Base-by-base conservation (phyloP, 345 rosid genomes). In the Leavenworthia alabamica region DNA sequence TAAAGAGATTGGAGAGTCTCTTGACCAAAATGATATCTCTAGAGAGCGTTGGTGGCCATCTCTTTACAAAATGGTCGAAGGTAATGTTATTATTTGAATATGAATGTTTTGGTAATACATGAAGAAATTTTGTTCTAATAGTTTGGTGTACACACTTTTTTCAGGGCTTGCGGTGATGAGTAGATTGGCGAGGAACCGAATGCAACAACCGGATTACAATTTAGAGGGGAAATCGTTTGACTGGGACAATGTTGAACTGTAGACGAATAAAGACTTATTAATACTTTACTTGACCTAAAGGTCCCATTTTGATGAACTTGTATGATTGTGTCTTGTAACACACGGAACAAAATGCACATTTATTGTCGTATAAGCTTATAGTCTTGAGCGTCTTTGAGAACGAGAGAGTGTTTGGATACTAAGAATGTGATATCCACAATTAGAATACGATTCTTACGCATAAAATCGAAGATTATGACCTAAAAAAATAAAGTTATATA, bases 1-100 rank as follows among this genome's bases (percentile, higher is more conserved):
- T 35, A 76, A 77, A 61, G 80, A 66, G 55, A 89, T 93, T 10
- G 79, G 75, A 9, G 77, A 73, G 43, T 56, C 91, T 0, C 76
- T 93, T 56, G 56, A 73, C 37, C 76, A 75, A 66, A 39, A 44
- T 47, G 73, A 82, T 51, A 75, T 87, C 49, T 75, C 97, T 23
- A 74, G 64, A 64, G 92, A 87, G 24, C 62, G 90, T 63, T 93
- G 99, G 99, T 84, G 88, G 88, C 76, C 95, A 4, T 72, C 97
- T 39, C 81, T 93, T 28, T 87, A 89, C 77, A 81, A 65, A 79
- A 83, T 89, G 80, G 68, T 93, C n/a, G 96, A 89, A 89, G 99
- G 99, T 89, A 78, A 43, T n/a, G n/a, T n/a, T n/a, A n/a, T n/a
- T n/a, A n/a, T n/a, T n/a, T n/a, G n/a, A n/a, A n/a, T n/a, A n/a